Evolutionary conservation across 805 yeast species (phyloP), one percentile per base, ranked within the genome.

Genomic region (Ogataea minuta): DNA sequence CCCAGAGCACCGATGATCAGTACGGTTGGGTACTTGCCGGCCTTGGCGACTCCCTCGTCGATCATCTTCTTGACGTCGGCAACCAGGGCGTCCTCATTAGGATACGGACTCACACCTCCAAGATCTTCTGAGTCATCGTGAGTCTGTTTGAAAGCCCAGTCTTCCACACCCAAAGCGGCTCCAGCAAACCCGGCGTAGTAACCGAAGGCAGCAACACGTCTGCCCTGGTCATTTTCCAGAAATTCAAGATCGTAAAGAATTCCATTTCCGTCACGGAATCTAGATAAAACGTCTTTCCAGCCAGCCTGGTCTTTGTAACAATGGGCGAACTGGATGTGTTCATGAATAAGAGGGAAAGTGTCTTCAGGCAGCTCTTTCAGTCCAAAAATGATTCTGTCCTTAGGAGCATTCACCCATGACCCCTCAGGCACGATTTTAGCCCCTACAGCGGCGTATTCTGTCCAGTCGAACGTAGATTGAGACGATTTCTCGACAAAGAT

Each of bases 181-280:
- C 99, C 99, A 6, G 98, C 99, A 63, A 93, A 93, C n/a, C 99
- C 99, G 31, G 99, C 99, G 64, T 91, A 91, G 72, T 78, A 93
- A n/a, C 99, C 99, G 62, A 93, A 93, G 7, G 99, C 99, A 31
- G 99, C 99, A 20, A 93, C 99, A 68, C 99, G 85, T 73, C 99
- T 85, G 24, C 98, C 98, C 58, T 78, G 81, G 54, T 84, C 96
- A 62, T 93, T 88, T 64, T 86, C 95, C 62, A 93, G 72, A 60
- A 93, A 93, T 69, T 93, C 99, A 51, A 93, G 72, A 63, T 93
- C 99, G 62, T 93, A 93, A 51, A 93, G 75, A 10, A 77, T 74
- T 53, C 99, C 98, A 43, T 84, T 77, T 35, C 99, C 99, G 27
- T 76, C 81, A 36, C 95, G 95, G 71, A 89, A 93, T 64, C 99